Base-by-base conservation (phyloP, 768 basidiomycete species). In the Leccinum arenicola region DNA sequence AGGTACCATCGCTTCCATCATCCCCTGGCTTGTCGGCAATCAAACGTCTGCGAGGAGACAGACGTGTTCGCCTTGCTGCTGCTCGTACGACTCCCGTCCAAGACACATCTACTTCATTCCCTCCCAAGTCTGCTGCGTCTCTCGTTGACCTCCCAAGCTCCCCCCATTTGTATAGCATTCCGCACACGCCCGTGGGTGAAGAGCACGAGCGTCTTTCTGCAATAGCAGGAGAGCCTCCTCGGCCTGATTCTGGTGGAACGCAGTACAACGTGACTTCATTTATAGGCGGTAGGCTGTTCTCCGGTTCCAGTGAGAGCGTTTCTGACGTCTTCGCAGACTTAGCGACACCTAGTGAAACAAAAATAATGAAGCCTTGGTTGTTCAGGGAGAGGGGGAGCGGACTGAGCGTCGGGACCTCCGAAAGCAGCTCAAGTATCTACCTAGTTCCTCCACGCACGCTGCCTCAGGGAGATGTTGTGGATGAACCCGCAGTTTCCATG, bases 261-360 rank as follows among this genome's bases (percentile, higher is more conserved):
- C 83, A 81, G 58, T 88, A 84, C 65, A 88, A 89, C 58, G 86
- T 89, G 19, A 90, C 88, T 15, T 89, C 88, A 1, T 89, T 90
- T 67, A 87, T 90, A 62, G 84, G 74, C 47, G 70, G 81, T 80
- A 58, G 59, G 80, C 63, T 31, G 21, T 54, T 63, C 35, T 5
- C 40, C 9, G 21, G 4, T 40, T 35, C 48, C 47, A 36, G 55
- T 33, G 29, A 11, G 27, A 19, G 2, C 10, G 27, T 31, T 25
- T 48, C 53, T 67, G 48, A 72, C 40, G 9, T 35, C 19, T 7
- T 56, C 3, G 5, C 54, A 80, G 79, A 71, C 60, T 50, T 79
- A 52, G 74, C 76, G 4, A 66, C 69, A 17, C 76, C 75, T 21
- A 51, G 38, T 2, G 62, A 56, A 14, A 61, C 58, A 59, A 38